Base-by-base conservation (phyloP, 2,329 filamentous ascomycete genomes). In the Cytospora piceae region DNA sequence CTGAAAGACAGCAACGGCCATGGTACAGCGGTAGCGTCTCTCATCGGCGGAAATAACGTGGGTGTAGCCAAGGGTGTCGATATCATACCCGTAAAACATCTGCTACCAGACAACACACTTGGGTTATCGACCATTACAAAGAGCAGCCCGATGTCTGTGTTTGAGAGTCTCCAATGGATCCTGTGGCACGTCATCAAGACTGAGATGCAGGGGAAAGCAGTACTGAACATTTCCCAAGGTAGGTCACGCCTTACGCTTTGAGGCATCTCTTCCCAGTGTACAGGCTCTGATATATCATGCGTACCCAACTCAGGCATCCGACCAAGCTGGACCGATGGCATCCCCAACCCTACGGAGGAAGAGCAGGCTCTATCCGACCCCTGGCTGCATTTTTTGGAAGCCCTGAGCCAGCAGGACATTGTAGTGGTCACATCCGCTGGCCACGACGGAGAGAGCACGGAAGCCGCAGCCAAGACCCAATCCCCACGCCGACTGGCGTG, bases 1-100 rank as follows among this genome's bases (percentile, higher is more conserved):
- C 12, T 49, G n/a, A 49, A 14, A 24, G 46, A 49, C n/a, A 22
- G n/a, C n/a, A 49, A 49, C n/a, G 46, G 46, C n/a, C 46, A 49
- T 4, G 46, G 46, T 49, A 49, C 46, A 12, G 46, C 46, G 7
- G 46, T 49, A n/a, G n/a, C 46, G n/a, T 49, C 46, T 4, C 46
- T 49, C n/a, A 49, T 49, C 46, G 46, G 46, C 22, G 46, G 46
- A n/a, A 49, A 49, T n/a, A 49, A 49, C n/a, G 46, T 49, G 46
- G 46, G 46, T 5, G 46, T 49, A 11, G 46, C 46, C n/a, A 49
- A 49, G n/a, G 46, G 46, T 14, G 46, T 24, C n/a, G 12, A 49
- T 24, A 49, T 49, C 46, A 49, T 49, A 49, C 46, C 46, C 46
- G 46, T 49, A 12, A 49, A 49, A 14, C n/a, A 49, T 22, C 22